Evolutionary conservation across 176 grass and related monocot species (phyloP), one percentile per base, ranked within the genome.

Genomic region (sorghum (Sorghum bicolor)): DNA sequence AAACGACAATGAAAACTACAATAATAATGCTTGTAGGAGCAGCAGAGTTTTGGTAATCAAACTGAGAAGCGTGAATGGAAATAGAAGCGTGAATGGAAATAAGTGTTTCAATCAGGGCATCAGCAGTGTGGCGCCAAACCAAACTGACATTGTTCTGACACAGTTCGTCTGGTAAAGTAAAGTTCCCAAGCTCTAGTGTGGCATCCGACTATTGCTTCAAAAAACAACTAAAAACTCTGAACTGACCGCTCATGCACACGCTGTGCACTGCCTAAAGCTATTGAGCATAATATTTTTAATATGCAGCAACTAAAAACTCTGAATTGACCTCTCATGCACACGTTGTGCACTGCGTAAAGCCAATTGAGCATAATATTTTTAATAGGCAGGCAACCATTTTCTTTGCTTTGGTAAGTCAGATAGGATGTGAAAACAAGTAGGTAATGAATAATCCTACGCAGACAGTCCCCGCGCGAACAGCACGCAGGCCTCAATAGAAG

Each of bases 391-490:
- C 38, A 39, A 45, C 43, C 13, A 45, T 45, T 45, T 45, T 45
- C 43, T 45, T 45, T 45, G 43, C 12, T 45, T 45, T 45, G 43
- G 12, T 45, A 45, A 45, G 43, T 2, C 12, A 45, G 15, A 45
- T 45, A 15, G 3, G 43, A 15, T 45, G 3, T 45, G 3, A 13
- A 45, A 45, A 48, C 45, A 5, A 48, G 45, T 48, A 48, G 44
- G 86, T 86, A 95, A 57, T n/a, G n/a, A 28, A 13, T 13, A 62
- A 62, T 28, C 58, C 58, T 28, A 62, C 0, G 58, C 58, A 61
- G 48, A 9, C 16, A 33, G 20, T 14, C 30, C 30, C 16, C 20
- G 11, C 17, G 39, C 3, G 19, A 32, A 19, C 11, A 60, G 24
- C 1, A 85, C 79, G 8, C 7, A 34, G 7, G 38, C 11, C 40